Conservation (phyloP, 2,329 filamentous ascomycete genomes). For the Aspergillus sojae region DNA sequence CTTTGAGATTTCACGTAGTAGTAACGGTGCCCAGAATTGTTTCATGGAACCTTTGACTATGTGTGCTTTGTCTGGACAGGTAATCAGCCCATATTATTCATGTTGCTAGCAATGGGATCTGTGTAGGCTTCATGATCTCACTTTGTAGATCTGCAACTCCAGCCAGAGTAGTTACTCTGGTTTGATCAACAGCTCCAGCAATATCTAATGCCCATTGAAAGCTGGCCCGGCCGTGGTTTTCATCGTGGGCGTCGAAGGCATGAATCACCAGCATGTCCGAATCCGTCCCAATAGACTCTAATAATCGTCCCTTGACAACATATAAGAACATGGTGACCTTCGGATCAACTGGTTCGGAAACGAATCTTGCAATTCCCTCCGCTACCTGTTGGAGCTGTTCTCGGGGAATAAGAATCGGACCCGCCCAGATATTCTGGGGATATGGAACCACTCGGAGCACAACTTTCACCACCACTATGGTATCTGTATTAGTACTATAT, state of each 20-base stretch:
- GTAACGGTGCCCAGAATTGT: background rate
- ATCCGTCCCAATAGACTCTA: constrained; percentile 8
- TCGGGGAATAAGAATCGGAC: constrained; percentile 16
- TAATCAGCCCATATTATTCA: background rate
- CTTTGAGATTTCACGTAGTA: background rate
- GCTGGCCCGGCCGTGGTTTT: background rate
- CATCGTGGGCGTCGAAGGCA: background rate
- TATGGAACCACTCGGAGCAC: constrained; percentile 14
- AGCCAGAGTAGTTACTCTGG: background rate
- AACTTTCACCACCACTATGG: constrained; percentile 6
- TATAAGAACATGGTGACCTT: constrained; percentile 19
- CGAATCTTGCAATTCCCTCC: constrained; percentile 6
- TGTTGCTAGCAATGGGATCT: too few species aligned
- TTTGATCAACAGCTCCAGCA: background rate
- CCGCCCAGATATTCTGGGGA: constrained; percentile 18
- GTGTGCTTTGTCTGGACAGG: background rate
- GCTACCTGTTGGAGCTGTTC: constrained; percentile 10
- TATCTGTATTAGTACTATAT: background rate
- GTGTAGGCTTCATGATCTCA: background rate
- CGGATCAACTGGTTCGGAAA: constrained; percentile 3
- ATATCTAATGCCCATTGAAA: background rate
- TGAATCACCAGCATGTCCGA: background rate
- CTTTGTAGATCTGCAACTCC: background rate
- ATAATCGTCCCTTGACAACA: constrained; percentile 11
- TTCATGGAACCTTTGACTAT: background rate